phyloP scores from a whole-genome alignment of 306 rosid species.

The Senna tora region DNA sequence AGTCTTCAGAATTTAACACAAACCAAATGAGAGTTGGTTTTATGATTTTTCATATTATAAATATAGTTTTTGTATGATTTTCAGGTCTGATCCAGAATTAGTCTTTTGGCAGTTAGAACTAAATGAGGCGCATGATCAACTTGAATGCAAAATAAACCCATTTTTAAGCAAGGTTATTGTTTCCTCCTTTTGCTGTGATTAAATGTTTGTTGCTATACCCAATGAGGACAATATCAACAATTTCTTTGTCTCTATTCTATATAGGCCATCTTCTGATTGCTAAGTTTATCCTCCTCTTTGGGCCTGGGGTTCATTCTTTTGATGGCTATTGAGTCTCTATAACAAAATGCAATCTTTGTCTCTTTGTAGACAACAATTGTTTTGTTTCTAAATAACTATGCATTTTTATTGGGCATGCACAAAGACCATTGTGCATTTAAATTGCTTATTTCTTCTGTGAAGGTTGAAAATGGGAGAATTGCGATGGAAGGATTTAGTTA shows the following conservation, averaged over 20 bases:
- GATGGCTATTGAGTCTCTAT: slow-evolving; percentile 7
- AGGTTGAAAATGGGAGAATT: slow-evolving; percentile 63
- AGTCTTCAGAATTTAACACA: neutral
- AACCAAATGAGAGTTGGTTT: neutral
- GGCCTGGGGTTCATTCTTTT: neutral
- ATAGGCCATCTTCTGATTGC: slow-evolving; percentile 10
- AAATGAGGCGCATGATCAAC: slow-evolving; percentile 66
- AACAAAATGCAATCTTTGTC: neutral
- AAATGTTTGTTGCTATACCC: slow-evolving; percentile 2
- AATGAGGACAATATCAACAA: slow-evolving; percentile 20
- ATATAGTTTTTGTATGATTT: slow-evolving; percentile 25
- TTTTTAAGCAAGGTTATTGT: slow-evolving; percentile 65
- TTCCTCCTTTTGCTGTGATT: neutral
- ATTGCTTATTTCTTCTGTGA: slow-evolving; percentile 40
- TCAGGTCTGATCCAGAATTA: slow-evolving; percentile 88
- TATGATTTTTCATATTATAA: neutral
- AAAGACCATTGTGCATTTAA: slow-evolving; percentile 30
- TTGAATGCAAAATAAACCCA: slow-evolving; percentile 71
- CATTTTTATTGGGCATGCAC: slow-evolving; percentile 2
- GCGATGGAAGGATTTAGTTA: slow-evolving; percentile 61
- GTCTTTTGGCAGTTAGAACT: slow-evolving; percentile 80
- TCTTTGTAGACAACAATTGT: neutral
- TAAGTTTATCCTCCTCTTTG: slow-evolving; percentile 1
- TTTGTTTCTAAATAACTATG: neutral
- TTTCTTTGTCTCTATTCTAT: neutral